phyloP scores from a whole-genome alignment of 148 eudicot genomes.

The Salicornia ramosissima region DNA sequence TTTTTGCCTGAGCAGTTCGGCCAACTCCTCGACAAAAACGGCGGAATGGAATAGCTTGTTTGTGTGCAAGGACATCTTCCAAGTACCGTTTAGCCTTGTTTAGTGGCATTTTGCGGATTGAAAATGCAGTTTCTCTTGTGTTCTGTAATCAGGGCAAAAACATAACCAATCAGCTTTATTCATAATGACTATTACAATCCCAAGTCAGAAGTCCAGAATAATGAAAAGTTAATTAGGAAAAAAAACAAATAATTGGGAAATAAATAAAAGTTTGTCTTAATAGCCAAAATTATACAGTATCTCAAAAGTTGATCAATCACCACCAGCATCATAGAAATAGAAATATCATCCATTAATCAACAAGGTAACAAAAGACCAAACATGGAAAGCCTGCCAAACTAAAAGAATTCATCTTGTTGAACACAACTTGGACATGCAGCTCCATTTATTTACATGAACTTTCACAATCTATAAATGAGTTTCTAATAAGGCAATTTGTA shows the following conservation, averaged over 20 bases:
- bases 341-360: neutral
- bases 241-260: neutral
- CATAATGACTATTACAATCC: neutral
- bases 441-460: neutral
- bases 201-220: neutral
- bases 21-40: slow-evolving; percentile 84
- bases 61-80: slow-evolving; percentile 75
- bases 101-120: slow-evolving; percentile 54
- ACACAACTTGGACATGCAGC: neutral
- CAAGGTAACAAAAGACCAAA: neutral
- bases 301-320: neutral
- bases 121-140: slow-evolving; percentile 74
- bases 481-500: too few relatives aligned
- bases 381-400: neutral
- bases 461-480: too few relatives aligned
- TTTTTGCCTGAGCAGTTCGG: slow-evolving; percentile 77
- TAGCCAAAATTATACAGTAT: neutral
- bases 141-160: slow-evolving; percentile 32
- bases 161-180: too few relatives aligned
- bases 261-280: too few relatives aligned
- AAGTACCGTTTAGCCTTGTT: slow-evolving; percentile 68
- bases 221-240: too few relatives aligned
- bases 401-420: neutral
- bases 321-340: neutral
- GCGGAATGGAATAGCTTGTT: slow-evolving; percentile 83